Conservation (phyloP, 768 basidiomycete species). For the Podaxis sp. region DNA sequence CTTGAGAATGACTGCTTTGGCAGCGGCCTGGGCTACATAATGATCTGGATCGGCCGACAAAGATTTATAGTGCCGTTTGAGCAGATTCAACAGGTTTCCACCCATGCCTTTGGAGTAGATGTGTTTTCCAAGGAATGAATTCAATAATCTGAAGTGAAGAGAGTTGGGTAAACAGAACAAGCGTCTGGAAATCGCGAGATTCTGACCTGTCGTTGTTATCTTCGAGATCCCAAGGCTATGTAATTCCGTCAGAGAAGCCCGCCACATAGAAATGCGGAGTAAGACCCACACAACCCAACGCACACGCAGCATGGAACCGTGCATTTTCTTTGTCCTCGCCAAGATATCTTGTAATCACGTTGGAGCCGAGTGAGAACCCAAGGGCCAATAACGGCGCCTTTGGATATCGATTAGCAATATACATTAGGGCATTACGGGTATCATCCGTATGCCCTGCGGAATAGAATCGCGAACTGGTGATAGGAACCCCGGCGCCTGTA, state of each 20-base stretch:
- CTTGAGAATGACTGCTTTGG: conserved; percentile 44
- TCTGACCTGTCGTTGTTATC: conserved; percentile 46
- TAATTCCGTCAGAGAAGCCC: conserved; percentile 11
- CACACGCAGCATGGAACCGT: conserved; percentile 64
- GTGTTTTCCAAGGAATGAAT: conserved; percentile 52
- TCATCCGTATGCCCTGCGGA: conserved; percentile 91
- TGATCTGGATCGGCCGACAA: conserved; percentile 53
- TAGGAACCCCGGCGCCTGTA: conserved; percentile 78
- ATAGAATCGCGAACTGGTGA: conserved; percentile 82
- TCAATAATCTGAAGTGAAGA: conserved; percentile 43
- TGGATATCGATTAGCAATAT: conserved; percentile 72
- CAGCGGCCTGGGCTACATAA: conserved; percentile 45
- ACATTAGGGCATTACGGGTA: conserved; percentile 75
- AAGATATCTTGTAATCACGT: conserved; percentile 85
- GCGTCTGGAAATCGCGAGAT: conserved; percentile 15
- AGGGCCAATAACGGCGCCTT: conserved; percentile 80
- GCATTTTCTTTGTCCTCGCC: conserved; percentile 74
- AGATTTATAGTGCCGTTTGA: conserved; percentile 47
- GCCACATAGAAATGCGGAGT: conserved; percentile 20
- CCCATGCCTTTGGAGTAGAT: conserved; percentile 83
- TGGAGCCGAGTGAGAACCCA: conserved; percentile 93
- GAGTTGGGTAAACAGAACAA: conserved; percentile 13
- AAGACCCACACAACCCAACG: conserved; percentile 68
- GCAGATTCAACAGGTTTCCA: conserved; percentile 59
- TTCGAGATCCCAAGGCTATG: conserved; percentile 52